phyloP scores from a whole-genome alignment of 331 rosid species.

The Stylosanthes scabra region DNA sequence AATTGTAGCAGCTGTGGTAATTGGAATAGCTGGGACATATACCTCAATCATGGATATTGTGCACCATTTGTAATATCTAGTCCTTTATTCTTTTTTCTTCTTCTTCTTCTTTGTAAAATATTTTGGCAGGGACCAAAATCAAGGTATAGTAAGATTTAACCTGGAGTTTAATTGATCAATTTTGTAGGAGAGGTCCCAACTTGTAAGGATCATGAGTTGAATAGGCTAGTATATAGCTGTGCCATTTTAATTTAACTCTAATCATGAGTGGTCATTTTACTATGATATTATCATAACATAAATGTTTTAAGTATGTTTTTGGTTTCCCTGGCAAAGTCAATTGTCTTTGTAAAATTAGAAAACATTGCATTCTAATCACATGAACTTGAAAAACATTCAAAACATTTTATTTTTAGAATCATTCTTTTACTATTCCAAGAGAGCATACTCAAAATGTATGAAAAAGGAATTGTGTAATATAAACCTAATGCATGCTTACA shows the following conservation, averaged over 20 bases:
- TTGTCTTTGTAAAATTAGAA: neutral
- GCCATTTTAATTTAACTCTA: neutral
- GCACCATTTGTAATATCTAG: constrained; percentile 25
- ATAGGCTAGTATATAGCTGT: neutral
- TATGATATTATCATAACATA: neutral
- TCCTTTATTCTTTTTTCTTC: neutral
- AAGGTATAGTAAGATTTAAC: neutral
- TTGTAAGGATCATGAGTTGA: neutral
- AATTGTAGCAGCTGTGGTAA: constrained; percentile 46
- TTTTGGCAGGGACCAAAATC: neutral
- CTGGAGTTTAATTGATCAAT: neutral
- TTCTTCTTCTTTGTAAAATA: neutral
- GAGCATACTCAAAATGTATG: neutral
- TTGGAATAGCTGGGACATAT: constrained; percentile 67
- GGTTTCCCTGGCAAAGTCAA: neutral
- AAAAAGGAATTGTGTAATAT: too few relatives aligned
- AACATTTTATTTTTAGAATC: neutral
- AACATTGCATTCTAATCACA: neutral
- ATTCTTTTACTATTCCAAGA: neutral
- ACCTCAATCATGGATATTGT: constrained; percentile 58
- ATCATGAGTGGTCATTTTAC: neutral
- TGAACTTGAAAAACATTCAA: neutral
- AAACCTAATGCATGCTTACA: too few relatives aligned
- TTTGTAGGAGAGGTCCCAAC: neutral
- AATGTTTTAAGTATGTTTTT: neutral